Percentiles rank a stretch among this genome's conserved stretches.
Conservation (phyloP, 805 yeast species). For the Lachancea nothofagi region DNA sequence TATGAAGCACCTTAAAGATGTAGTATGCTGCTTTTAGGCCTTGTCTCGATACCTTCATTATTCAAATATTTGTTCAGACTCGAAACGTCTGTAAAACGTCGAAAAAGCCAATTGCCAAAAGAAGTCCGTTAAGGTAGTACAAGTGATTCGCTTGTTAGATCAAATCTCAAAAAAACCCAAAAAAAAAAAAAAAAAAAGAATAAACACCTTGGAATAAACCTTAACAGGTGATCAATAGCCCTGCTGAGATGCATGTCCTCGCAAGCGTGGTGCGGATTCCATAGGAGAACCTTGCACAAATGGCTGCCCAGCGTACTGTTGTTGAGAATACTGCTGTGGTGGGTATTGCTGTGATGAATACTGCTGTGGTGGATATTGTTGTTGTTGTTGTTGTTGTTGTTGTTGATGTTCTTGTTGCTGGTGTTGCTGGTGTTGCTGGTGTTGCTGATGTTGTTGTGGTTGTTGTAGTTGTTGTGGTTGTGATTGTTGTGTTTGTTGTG, state of each 20-base stretch:
- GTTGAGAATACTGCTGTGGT: slow-evolving; percentile 4
- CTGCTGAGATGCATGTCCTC: slow-evolving; percentile 9
- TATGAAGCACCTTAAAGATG: too few species aligned
- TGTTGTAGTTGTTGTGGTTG: slow-evolving; percentile 13
- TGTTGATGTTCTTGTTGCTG: slow-evolving; percentile 1
- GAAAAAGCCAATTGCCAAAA: slow-evolving; percentile 1
- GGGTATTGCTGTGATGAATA: slow-evolving; percentile 9
- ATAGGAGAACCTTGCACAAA: slow-evolving; percentile 6
- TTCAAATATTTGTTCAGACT: neutral
- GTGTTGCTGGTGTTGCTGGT: slow-evolving; percentile 1
- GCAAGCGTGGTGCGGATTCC: slow-evolving; percentile 14
- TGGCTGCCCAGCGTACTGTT: slow-evolving; percentile 3
- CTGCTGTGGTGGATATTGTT: slow-evolving; percentile 2
- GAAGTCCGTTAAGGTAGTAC: neutral
- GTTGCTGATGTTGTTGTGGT: slow-evolving; percentile 20
- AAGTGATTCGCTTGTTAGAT: neutral
- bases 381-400: neutral
- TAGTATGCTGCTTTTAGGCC: too few species aligned
- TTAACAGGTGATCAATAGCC: slow-evolving; percentile 9
- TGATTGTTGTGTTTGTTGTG: slow-evolving; percentile 1
- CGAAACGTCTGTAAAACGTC: neutral
- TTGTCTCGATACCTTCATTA: too few species aligned
- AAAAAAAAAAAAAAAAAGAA: neutral
- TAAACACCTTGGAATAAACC: neutral
- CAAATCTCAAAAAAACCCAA: slow-evolving; percentile 1